Conservation (phyloP, 441 rosid species). For the Aleurites moluccanus region DNA sequence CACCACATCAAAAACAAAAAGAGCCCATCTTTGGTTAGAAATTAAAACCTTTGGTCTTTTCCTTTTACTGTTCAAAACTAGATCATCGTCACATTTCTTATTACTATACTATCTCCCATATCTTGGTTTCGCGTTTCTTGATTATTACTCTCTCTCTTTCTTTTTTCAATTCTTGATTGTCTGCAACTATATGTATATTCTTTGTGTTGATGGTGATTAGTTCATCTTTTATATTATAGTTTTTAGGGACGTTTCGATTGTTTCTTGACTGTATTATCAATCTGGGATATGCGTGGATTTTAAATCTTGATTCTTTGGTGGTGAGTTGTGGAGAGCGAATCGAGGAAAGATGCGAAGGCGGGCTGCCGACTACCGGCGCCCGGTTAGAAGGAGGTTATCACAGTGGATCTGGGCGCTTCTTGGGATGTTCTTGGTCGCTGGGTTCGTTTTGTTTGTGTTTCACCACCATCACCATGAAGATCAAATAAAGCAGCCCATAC, state of each 20-base stretch:
- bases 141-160: not conserved
- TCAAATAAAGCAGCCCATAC: constrained; percentile 43
- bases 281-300: constrained; percentile 31
- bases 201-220: not conserved
- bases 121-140: not conserved
- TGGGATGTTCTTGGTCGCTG: constrained; percentile 64
- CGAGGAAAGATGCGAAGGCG: constrained; percentile 78
- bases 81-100: constrained; percentile 13
- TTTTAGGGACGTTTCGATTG: not conserved
- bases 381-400: constrained; percentile 79
- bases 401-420: constrained; percentile 86
- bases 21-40: not conserved
- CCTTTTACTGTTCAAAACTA: not conserved
- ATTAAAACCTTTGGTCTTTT: not conserved
- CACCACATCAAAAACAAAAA: not conserved
- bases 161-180: constrained; percentile 5
- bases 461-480: constrained; percentile 82
- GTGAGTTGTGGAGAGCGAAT: constrained; percentile 41
- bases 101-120: not conserved
- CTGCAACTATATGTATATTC: not conserved
- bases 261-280: not conserved
- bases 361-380: constrained; percentile 96
- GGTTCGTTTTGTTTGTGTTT: constrained; percentile 71
- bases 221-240: not conserved
- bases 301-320: constrained; percentile 37